Evolutionary conservation across 23 red algal species (phyloP), one percentile per base, ranked within the genome.

Genomic region (Gracilaria domingensis): DNA sequence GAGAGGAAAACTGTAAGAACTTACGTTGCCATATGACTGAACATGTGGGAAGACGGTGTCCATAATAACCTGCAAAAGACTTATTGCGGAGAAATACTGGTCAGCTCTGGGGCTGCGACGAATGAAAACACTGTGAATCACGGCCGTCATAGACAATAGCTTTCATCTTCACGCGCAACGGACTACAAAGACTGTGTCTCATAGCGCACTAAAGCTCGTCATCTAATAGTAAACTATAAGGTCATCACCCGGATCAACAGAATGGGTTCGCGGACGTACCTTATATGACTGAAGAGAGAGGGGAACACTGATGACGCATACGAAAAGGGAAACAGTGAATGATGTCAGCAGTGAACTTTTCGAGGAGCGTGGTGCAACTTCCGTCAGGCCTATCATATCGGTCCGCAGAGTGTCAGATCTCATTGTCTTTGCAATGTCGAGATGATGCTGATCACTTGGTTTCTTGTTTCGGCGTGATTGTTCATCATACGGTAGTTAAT

Each of bases 311-410:
- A 17, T 45, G 5, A 55, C 25, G 4, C 64, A 37, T 37, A 13
- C 0, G 64, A 20, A 28, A 69, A 2, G 26, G 6, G 64, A 32
- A 18, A 69, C 7, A 4, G 38, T 3, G 5, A 12, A 69, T 18
- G 64, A 69, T 28, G 64, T 69, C 64, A 69, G 64, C 32, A 69
- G 26, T 0, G 32, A 36, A 69, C 4, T 69, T 30, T 7, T 20
- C 9, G 9, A 32, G 3, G 1, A 37, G 7, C 8, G 32, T 32
- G 30, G 4, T 32, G 16, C 1, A 45, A 25, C 39, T 77, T 51
- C 72, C 72, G 72, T 77, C 72, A 77, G 72, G 72, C 72, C 72
- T 77, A 77, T 77, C 72, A 77, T 77, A 49, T 77, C 72, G 20
- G 72, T 77, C 72, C 72, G 72, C 72, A 77, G 4, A 77, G 72